These are phyloP conservation scores for Diphasiastrum complanatum DNA, from an alignment of 83 land plant genomes.

Conservation along the genomic window DNA sequence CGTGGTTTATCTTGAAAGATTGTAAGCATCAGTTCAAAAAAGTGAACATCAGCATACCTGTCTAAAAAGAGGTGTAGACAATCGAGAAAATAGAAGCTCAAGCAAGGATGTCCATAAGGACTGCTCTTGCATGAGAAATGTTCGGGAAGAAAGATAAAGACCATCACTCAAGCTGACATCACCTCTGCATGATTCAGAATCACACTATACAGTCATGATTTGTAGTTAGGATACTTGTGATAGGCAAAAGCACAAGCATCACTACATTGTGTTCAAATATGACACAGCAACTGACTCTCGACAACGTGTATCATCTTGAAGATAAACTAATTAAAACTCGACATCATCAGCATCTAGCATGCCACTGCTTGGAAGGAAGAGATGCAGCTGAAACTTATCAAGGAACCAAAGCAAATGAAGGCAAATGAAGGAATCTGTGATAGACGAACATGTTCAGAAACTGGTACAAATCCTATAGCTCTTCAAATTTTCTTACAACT, in stretches of 20 bases:
- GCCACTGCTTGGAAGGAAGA: too few species aligned
- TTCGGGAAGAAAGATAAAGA: constrained; percentile 20
- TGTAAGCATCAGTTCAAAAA: constrained; percentile 1
- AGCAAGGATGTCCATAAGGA: constrained; percentile 27
- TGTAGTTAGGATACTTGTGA: too few species aligned
- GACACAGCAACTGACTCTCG: too few species aligned
- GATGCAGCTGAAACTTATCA: too few species aligned
- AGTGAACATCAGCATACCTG: constrained; percentile 20
- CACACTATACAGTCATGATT: too few species aligned
- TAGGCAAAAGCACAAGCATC: too few species aligned
- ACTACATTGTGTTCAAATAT: too few species aligned
- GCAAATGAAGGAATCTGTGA: neutral
- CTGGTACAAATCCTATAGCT: constrained; percentile 5
- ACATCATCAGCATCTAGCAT: too few species aligned
- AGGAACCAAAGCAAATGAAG: too few species aligned
- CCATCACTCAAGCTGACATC: constrained; percentile 16
- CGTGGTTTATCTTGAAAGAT: neutral
- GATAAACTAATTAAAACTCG: too few species aligned
- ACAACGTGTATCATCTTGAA: too few species aligned
- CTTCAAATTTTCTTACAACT: constrained; percentile 30
- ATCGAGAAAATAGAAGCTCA: constrained; percentile 32
- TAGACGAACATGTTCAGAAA: neutral
- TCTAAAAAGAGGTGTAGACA: constrained; percentile 30
- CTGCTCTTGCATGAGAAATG: constrained; percentile 32
- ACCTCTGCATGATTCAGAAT: constrained; percentile 15